Percentiles rank a stretch among this genome's conserved stretches.
phyloP scores from a whole-genome alignment of 169 alveolate genomes.

The Besnoitia besnoiti region DNA sequence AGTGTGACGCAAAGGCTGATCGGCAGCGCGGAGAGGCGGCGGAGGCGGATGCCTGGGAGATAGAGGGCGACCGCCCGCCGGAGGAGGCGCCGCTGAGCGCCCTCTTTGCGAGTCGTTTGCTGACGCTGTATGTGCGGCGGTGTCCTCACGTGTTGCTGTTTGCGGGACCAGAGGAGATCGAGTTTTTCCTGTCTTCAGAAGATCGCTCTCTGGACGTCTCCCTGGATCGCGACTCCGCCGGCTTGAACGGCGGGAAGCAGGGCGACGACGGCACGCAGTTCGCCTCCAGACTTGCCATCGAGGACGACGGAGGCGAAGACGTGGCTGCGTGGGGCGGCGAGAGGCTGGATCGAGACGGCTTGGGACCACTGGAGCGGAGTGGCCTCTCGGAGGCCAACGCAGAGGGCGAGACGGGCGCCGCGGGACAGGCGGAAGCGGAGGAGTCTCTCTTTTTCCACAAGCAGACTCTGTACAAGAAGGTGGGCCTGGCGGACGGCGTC shows the following conservation, averaged over 20 bases:
- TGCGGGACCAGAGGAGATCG: background rate
- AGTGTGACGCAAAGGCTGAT: background rate
- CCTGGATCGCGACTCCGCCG: background rate
- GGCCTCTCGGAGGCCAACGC: background rate
- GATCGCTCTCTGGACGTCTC: background rate
- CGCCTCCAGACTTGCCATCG: background rate
- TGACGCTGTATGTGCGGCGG: conserved; percentile 39
- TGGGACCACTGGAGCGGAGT: background rate
- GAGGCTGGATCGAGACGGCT: background rate
- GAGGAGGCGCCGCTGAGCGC: conserved; percentile 18
- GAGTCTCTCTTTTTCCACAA: background rate
- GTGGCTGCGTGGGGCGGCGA: background rate
- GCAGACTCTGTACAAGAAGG: background rate
- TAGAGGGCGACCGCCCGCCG: background rate
- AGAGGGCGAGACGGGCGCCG: background rate
- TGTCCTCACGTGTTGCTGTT: conserved; percentile 35
- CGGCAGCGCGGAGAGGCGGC: background rate
- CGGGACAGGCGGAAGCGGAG: background rate
- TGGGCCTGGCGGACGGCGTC: background rate
- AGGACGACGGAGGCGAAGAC: background rate
- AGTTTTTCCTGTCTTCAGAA: background rate
- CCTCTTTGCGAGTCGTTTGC: background rate
- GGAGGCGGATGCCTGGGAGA: background rate
- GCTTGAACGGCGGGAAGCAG: background rate
- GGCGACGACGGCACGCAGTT: background rate